These are phyloP conservation scores for Coemansia pectinata DNA, from an alignment of 192 early-diverging fungal genomes.

Conservation along the genomic window DNA sequence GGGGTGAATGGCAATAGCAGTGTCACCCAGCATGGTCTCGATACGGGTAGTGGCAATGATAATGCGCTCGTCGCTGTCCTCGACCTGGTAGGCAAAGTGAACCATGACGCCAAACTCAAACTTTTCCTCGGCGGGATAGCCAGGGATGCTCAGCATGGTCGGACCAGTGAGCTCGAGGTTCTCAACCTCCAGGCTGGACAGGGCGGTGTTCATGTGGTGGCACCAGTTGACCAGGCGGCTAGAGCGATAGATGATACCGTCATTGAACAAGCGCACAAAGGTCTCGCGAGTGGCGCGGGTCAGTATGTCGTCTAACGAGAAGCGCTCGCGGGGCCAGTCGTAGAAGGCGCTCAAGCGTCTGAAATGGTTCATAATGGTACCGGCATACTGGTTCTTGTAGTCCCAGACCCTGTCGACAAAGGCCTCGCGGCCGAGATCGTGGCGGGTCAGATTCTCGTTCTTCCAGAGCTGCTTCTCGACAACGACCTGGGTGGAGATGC, in stretches of 20 bases:
- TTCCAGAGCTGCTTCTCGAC: constrained; percentile 96
- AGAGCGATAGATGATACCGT: constrained; percentile 95
- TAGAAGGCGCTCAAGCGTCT: constrained; percentile 86
- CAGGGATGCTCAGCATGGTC: constrained; percentile 84
- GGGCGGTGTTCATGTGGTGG: constrained; percentile 89
- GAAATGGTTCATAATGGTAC: constrained; percentile 86
- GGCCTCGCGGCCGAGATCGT: constrained; percentile 89
- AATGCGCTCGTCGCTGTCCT: constrained; percentile 82
- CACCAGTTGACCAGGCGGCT: constrained; percentile 99
- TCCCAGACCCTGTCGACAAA: constrained; percentile 91
- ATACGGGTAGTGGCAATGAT: constrained; percentile 98
- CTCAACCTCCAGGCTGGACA: constrained; percentile 98
- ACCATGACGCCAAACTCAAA: constrained; percentile 99
- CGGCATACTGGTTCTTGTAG: constrained; percentile 90
- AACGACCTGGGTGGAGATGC: constrained; percentile 95
- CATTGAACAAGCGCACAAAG: constrained; percentile 91
- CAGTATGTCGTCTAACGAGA: constrained; percentile 89
- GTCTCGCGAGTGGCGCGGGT: constrained; percentile 88
- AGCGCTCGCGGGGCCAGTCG: constrained; percentile 90
- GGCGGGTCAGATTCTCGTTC: constrained; percentile 79
- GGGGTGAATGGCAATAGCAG: constrained; percentile 94
- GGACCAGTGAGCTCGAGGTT: constrained; percentile 84
- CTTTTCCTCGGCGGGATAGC: constrained; percentile 89
- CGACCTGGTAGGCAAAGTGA: constrained; percentile 92
- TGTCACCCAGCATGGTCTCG: constrained; percentile 99